A percentile compares a stretch with the other conserved stretches of the same genome.
Conservation (phyloP, 257 asterid species). For the Paulownia fortunei region DNA sequence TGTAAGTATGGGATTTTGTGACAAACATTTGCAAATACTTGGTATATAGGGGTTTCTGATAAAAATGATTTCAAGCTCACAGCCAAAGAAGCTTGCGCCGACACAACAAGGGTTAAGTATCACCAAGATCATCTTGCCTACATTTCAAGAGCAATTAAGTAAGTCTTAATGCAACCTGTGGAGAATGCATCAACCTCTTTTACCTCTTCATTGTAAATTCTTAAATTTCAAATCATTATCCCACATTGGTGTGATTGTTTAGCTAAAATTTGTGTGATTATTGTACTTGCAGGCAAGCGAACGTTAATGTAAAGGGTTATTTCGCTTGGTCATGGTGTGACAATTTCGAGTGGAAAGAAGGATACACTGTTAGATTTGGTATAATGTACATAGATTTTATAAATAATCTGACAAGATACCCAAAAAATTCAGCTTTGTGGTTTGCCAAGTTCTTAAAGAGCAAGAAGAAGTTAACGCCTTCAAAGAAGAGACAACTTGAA, state of each 20-base stretch:
- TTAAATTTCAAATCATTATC: too few species aligned
- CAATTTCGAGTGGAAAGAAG: conserved; percentile 39
- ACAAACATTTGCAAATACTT: neutral
- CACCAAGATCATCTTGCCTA: conserved; percentile 9
- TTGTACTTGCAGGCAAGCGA: neutral
- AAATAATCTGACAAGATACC: conserved; percentile 7
- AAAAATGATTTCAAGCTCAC: neutral
- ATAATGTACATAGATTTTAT: conserved; percentile 32
- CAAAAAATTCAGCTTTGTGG: conserved; percentile 26
- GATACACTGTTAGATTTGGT: conserved; percentile 38
- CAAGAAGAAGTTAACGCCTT: too few species aligned
- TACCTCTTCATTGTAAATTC: too few species aligned
- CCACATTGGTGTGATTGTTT: too few species aligned
- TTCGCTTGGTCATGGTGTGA: conserved; percentile 41
- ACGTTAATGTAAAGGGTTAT: conserved; percentile 29
- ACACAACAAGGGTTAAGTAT: neutral
- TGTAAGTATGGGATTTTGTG: neutral
- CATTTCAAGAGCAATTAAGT: neutral
- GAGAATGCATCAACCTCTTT: too few species aligned
- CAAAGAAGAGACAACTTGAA: neutral
- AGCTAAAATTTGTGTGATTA: neutral
- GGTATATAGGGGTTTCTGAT: neutral
- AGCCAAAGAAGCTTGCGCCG: neutral
- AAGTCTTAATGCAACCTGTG: too few species aligned
- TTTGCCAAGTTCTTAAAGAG: neutral